Conservation (phyloP, 345 rosid genomes). For the Corymbia maculata region DNA sequence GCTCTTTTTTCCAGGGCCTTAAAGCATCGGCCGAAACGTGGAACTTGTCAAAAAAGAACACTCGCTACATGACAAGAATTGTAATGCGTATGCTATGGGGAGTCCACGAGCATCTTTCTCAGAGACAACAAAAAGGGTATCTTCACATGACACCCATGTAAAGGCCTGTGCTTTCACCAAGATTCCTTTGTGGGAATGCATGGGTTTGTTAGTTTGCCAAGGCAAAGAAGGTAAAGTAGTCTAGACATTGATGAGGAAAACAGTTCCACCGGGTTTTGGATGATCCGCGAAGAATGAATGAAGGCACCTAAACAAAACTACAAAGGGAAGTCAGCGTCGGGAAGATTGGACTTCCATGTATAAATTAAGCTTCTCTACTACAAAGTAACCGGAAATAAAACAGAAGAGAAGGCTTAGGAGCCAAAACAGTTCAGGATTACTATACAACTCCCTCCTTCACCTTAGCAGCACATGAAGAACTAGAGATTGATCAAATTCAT, state of each 20-base stretch:
- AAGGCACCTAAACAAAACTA: not conserved
- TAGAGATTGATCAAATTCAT: not conserved
- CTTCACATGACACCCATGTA: not conserved
- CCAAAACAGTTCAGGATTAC: not conserved
- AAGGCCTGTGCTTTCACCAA: not conserved
- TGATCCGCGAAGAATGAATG: not conserved
- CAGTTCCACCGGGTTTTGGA: not conserved
- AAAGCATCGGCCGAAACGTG: not conserved
- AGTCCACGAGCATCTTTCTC: not conserved
- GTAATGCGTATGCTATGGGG: not conserved
- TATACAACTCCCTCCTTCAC: not conserved
- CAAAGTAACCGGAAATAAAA: not conserved
- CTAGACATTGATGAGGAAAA: not conserved
- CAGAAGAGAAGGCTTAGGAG: not conserved
- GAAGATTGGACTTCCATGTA: not conserved
- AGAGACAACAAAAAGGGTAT: not conserved
- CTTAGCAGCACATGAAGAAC: not conserved
- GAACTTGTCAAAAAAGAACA: not conserved
- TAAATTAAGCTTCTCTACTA: not conserved
- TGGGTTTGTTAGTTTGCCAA: not conserved
- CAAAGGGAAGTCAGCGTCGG: not conserved
- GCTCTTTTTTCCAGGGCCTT: not conserved
- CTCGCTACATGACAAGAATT: not conserved
- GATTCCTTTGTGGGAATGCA: not conserved
- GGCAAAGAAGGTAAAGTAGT: not conserved